A percentile compares a stretch with the other conserved stretches of the same genome.
Conservation (phyloP, 345 rosid genomes). For the Pelargonium nanum region DNA sequence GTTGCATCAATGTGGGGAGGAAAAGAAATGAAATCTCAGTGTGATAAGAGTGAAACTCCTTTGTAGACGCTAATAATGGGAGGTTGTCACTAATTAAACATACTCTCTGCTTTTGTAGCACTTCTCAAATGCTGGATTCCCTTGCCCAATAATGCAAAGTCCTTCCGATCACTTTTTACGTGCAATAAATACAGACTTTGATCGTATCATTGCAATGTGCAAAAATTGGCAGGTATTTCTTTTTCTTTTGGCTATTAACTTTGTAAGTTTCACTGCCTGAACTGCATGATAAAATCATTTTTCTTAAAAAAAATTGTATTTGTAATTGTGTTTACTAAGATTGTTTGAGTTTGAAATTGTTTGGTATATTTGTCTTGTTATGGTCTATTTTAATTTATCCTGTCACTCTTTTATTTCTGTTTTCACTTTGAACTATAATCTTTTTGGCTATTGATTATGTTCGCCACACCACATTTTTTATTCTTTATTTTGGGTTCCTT, state of each 20-base stretch:
- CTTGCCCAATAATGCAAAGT: slow-evolving; percentile 99
- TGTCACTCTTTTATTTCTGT: too few species aligned
- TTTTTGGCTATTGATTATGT: too few species aligned
- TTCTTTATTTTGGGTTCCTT: neutral
- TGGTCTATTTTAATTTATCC: too few species aligned
- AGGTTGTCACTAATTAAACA: slow-evolving; percentile 13
- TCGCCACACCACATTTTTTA: neutral
- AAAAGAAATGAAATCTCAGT: neutral
- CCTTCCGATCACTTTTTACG: slow-evolving; percentile 98
- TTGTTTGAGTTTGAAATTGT: neutral
- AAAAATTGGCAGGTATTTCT: slow-evolving; percentile 86
- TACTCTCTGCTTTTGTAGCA: slow-evolving; percentile 47
- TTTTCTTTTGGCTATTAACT: neutral
- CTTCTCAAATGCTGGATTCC: slow-evolving; percentile 99
- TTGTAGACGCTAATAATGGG: neutral
- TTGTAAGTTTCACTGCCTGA: neutral
- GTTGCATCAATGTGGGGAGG: neutral
- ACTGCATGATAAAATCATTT: neutral
- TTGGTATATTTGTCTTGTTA: neutral
- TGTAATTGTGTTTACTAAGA: too few species aligned
- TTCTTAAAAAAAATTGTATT: neutral
- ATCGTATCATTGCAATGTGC: slow-evolving; percentile 98
- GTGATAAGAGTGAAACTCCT: neutral
- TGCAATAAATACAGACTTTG: slow-evolving; percentile 95
- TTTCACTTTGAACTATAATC: too few species aligned